phyloP scores from a whole-genome alignment of 805 yeast species.

The Ogataea paraovalis region DNA sequence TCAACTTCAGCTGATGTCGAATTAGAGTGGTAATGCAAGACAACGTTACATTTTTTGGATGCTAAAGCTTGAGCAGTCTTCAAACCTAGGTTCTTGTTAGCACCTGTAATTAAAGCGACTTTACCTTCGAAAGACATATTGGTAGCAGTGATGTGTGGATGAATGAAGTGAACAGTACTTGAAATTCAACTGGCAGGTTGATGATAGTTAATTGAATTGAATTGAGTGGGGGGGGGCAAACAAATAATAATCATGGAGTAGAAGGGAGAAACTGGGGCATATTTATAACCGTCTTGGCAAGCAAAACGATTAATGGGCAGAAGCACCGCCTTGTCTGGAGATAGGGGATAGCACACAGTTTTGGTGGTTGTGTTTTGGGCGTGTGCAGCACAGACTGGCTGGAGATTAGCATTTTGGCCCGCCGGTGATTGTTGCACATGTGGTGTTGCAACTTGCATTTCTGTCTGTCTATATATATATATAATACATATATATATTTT shows the following conservation, averaged over 20 bases:
- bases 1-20: conserved; percentile 35
- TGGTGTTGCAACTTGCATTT: no score
- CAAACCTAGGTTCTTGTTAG: conserved; percentile 58
- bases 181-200: no score
- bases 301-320: no score
- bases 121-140: conserved; percentile 39
- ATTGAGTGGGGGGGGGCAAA: no score
- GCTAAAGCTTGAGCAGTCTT: conserved; percentile 53
- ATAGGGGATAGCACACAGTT: no score
- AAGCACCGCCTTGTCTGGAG: not conserved
- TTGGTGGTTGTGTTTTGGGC: not conserved
- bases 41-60: conserved; percentile 46
- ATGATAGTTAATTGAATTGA: no score
- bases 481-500: no score
- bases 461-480: no score
- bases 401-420: not conserved
- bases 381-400: not conserved
- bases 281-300: no score
- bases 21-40: conserved; percentile 51
- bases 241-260: no score
- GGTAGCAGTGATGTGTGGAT: no score
- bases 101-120: conserved; percentile 55
- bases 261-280: not conserved
- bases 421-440: no score
- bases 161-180: not conserved